A percentile compares a stretch with the other conserved stretches of the same genome.
phyloP scores from a whole-genome alignment of 2,329 filamentous ascomycete species.

The Calonectria multiphialidica region DNA sequence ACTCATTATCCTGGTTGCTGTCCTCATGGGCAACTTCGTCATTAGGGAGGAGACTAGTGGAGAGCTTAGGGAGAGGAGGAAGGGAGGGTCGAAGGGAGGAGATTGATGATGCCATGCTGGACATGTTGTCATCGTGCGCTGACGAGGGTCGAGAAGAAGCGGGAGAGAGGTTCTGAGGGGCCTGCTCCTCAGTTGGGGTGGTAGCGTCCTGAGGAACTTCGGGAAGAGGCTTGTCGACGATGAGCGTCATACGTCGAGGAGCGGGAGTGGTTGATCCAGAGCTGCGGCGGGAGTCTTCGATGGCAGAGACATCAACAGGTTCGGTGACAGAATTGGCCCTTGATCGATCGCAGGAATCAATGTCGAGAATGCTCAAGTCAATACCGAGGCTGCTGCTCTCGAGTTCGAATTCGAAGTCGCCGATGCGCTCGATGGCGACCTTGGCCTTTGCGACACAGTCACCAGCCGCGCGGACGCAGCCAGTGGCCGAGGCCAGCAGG shows the following conservation, averaged over 20 bases:
- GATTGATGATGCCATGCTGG: conserved; percentile 59
- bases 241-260: conserved; percentile 53
- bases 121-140: conserved; percentile 54
- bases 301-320: conserved; percentile 52
- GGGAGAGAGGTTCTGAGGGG: conserved; percentile 48
- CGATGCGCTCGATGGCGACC: conserved; percentile 86
- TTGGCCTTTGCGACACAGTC: conserved; percentile 92
- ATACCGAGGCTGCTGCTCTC: conserved; percentile 68
- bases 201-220: conserved; percentile 70
- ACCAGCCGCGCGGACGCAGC: conserved; percentile 89
- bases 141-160: conserved; percentile 58
- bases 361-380: conserved; percentile 64
- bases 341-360: conserved; percentile 49
- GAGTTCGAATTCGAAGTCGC: conserved; percentile 90
- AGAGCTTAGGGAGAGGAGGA: conserved; percentile 69
- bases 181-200: conserved; percentile 49
- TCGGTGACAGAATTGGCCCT: conserved; percentile 48
- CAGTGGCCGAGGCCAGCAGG: conserved; percentile 83
- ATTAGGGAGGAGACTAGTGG: conserved; percentile 60
- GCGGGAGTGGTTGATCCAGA: conserved; percentile 52
- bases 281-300: conserved; percentile 54
- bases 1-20: conserved; percentile 62
- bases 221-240: conserved; percentile 76
- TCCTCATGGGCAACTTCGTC: conserved; percentile 64
- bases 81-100: conserved; percentile 62